A percentile compares a stretch with the other conserved stretches of the same genome.
These are phyloP conservation scores for Penicillium angulare DNA, from an alignment of 495 filamentous ascomycete genomes.

Conservation along the genomic window DNA sequence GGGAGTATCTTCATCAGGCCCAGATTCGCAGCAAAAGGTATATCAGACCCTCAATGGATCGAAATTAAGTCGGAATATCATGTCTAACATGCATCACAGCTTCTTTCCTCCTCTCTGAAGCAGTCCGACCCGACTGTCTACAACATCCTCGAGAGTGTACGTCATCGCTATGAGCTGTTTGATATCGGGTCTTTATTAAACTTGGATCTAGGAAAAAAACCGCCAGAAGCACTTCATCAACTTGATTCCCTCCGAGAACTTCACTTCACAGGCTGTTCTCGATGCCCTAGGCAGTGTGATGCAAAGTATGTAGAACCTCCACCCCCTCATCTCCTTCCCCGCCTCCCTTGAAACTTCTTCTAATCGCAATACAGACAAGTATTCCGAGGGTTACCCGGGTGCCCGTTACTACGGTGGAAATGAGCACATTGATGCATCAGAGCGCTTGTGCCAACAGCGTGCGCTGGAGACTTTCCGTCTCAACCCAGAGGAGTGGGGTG, in stretches of 20 bases:
- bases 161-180: constrained; percentile 10
- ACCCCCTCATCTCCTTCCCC: background rate
- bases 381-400: constrained; percentile 97
- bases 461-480: constrained; percentile 85
- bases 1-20: constrained; percentile 37
- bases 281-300: constrained; percentile 97
- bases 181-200: constrained; percentile 5
- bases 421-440: constrained; percentile 88
- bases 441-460: constrained; percentile 83
- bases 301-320: constrained; percentile 69
- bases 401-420: constrained; percentile 98
- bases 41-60: constrained; percentile 11
- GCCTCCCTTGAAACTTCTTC: constrained; percentile 2
- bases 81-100: constrained; percentile 43
- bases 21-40: constrained; percentile 46
- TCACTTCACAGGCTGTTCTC: constrained; percentile 94
- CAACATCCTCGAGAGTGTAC: constrained; percentile 85
- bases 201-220: constrained; percentile 72
- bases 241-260: constrained; percentile 98
- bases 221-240: constrained; percentile 98
- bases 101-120: constrained; percentile 75
- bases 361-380: constrained; percentile 70
- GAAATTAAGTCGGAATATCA: background rate
- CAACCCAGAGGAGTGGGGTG: constrained; percentile 86
- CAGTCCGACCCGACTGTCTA: constrained; percentile 84